Evolutionary conservation across 305 asterid species (phyloP).

Genomic region (Fraxinus greggii): DNA sequence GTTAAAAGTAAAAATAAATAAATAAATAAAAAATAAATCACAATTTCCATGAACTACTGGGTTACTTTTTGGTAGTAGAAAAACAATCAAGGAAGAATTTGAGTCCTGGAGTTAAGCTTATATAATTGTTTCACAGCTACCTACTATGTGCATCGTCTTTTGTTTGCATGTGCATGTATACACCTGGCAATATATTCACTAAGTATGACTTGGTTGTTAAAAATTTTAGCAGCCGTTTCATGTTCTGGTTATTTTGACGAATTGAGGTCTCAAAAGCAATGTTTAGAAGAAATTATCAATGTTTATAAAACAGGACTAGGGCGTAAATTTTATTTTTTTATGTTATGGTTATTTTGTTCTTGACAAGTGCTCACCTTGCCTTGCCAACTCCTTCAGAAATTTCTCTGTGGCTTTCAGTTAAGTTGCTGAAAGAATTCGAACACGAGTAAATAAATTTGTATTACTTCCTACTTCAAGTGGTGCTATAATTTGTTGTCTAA

Average conservation of each 20-base stretch:
- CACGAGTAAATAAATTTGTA: not conserved
- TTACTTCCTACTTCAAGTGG: not conserved
- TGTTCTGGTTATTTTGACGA: no score
- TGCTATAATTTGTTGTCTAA: not conserved
- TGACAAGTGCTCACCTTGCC: not conserved
- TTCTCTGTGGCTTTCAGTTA: not conserved
- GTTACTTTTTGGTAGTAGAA: not conserved
- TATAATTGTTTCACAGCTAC: not conserved
- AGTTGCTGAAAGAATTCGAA: not conserved
- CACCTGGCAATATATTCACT: not conserved
- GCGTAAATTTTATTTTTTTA: not conserved
- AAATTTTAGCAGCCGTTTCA: not conserved
- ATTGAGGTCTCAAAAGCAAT: no score
- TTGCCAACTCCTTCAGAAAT: not conserved
- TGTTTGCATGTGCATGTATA: not conserved
- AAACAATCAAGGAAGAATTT: not conserved
- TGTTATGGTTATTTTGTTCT: not conserved
- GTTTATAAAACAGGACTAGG: not conserved
- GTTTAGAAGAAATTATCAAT: no score
- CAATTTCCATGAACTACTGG: not conserved
- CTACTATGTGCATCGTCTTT: not conserved
- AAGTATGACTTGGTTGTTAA: not conserved
- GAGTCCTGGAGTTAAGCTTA: not conserved
- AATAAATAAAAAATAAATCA: not conserved
- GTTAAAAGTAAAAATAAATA: conserved; percentile 43